These are phyloP conservation scores for Suillus fuscotomentosus DNA, from an alignment of 768 basidiomycete species.

Conservation along the genomic window DNA sequence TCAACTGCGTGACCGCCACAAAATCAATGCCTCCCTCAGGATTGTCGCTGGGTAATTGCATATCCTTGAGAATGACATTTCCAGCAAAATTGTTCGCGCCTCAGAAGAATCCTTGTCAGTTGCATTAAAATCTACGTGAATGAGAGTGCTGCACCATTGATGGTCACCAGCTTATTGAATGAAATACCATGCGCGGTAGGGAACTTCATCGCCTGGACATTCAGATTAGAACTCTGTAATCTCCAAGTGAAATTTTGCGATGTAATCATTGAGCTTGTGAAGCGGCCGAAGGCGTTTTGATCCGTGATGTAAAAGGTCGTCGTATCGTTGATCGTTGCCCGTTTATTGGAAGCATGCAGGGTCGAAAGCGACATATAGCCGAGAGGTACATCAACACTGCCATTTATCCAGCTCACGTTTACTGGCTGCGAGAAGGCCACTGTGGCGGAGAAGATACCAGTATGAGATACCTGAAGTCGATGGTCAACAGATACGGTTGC, in stretches of 20 bases:
- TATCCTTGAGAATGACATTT: slow-evolving; percentile 52
- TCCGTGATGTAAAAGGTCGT: slow-evolving; percentile 57
- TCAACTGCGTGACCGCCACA: slow-evolving; percentile 51
- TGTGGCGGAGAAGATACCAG: slow-evolving; percentile 61
- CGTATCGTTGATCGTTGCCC: slow-evolving; percentile 61
- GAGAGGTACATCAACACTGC: slow-evolving; percentile 45
- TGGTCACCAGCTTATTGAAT: slow-evolving; percentile 58
- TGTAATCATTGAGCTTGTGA: slow-evolving; percentile 64
- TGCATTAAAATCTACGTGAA: not conserved
- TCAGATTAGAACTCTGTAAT: slow-evolving; percentile 52
- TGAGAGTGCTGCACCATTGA: slow-evolving; percentile 44
- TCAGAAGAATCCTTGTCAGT: slow-evolving; percentile 19
- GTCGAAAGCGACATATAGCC: slow-evolving; percentile 51
- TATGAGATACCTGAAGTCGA: slow-evolving; percentile 53
- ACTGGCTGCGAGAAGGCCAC: slow-evolving; percentile 61
- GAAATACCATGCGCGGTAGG: slow-evolving; percentile 63
- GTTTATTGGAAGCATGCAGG: slow-evolving; percentile 51
- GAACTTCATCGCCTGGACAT: slow-evolving; percentile 65
- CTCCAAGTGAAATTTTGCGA: slow-evolving; percentile 68
- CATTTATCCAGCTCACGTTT: slow-evolving; percentile 56
- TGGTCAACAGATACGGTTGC: not conserved
- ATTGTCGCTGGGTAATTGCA: slow-evolving; percentile 66
- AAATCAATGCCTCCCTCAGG: slow-evolving; percentile 70
- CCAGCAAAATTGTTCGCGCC: slow-evolving; percentile 64
- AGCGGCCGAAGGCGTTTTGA: slow-evolving; percentile 56